Percentiles rank a stretch among this genome's conserved stretches.
Conservation (phyloP, 2,329 filamentous ascomycete genomes). For the Trichophyton schoenleinii region DNA sequence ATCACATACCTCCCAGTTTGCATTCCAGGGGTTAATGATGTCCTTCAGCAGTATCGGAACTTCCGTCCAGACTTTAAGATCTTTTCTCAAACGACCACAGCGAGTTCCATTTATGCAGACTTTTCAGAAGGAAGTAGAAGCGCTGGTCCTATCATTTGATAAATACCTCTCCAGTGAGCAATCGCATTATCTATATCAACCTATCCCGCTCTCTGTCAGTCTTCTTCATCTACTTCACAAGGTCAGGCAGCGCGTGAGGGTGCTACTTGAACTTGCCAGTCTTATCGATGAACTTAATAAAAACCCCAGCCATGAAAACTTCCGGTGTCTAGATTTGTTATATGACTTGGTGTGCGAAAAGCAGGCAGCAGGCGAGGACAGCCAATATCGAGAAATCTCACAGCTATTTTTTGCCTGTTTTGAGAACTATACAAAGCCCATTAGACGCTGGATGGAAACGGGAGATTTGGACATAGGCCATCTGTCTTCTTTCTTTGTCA, state of each 20-base stretch:
- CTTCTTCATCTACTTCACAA: conserved; percentile 50
- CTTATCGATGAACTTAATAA: conserved; percentile 48
- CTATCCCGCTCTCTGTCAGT: conserved; percentile 49
- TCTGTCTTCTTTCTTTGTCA: conserved; percentile 59
- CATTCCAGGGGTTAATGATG: conserved; percentile 24
- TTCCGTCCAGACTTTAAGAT: conserved; percentile 36
- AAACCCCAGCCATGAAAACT: conserved; percentile 38
- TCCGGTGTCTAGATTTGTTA: conserved; percentile 65
- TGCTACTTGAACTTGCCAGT: conserved; percentile 48
- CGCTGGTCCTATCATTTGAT: conserved; percentile 48
- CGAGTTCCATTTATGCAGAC: conserved; percentile 53
- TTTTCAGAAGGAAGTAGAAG: conserved; percentile 52
- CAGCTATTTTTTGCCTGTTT: conserved; percentile 70
- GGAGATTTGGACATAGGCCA: conserved; percentile 56
- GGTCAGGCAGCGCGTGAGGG: conserved; percentile 41
- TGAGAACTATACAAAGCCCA: conserved; percentile 65
- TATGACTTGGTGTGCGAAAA: conserved; percentile 57
- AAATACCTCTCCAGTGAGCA: conserved; percentile 47
- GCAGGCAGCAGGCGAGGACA: conserved; percentile 55
- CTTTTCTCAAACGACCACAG: conserved; percentile 37
- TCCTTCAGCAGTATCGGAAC: conserved; percentile 40
- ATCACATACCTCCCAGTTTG: conserved; percentile 22
- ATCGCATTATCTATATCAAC: conserved; percentile 43
- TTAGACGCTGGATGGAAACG: conserved; percentile 71
- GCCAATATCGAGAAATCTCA: conserved; percentile 51